A percentile compares a stretch with the other conserved stretches of the same genome.
phyloP scores from a whole-genome alignment of 805 yeast species.

The Vanderwaltozyma tropicalis region DNA sequence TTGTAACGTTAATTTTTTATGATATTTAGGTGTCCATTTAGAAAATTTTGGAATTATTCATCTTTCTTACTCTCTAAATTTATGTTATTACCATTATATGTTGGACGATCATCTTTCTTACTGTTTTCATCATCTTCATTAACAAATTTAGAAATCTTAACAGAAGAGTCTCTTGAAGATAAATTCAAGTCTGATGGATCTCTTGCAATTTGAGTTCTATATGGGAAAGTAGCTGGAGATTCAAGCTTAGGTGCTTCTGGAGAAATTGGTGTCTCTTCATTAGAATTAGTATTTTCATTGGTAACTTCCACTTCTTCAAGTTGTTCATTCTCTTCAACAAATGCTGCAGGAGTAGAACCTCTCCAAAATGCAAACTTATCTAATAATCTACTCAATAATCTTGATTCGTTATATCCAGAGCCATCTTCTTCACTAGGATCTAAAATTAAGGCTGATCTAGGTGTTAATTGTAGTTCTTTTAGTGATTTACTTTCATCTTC shows the following conservation, averaged over 20 bases:
- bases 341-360: constrained; percentile 2
- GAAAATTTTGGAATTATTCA: constrained; percentile 19
- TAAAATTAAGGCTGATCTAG: constrained; percentile 64
- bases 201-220: constrained; percentile 4
- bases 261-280: background rate
- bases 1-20: background rate
- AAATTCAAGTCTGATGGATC: constrained; percentile 14
- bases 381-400: background rate
- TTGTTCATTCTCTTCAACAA: background rate
- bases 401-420: constrained; percentile 3
- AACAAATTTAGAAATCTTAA: constrained; percentile 23
- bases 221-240: constrained; percentile 5
- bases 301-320: background rate
- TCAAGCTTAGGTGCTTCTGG: background rate
- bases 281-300: background rate
- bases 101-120: constrained; percentile 31
- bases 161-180: constrained; percentile 22
- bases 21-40: background rate
- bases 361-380: constrained; percentile 9
- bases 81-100: constrained; percentile 49
- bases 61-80: constrained; percentile 37
- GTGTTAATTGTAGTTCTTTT: constrained; percentile 46
- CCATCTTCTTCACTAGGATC: constrained; percentile 39
- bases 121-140: constrained; percentile 21
- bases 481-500: constrained; percentile 52